phyloP scores from a whole-genome alignment of 1,284 basidiomycete genomes.

The Pyrrhoderma noxium region DNA sequence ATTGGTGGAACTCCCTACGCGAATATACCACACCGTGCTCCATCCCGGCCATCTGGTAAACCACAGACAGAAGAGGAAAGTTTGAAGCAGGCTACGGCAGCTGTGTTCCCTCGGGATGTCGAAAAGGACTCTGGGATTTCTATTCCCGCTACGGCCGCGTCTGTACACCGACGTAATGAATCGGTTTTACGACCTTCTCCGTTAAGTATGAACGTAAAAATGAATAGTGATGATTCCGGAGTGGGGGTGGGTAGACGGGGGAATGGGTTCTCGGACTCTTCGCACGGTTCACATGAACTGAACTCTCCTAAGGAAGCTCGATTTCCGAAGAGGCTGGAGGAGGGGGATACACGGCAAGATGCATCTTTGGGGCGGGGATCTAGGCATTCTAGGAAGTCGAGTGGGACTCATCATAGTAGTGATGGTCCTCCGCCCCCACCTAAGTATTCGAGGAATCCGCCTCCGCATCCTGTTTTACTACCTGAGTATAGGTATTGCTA shows the following conservation, averaged over 20 bases:
- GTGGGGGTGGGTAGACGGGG: too few relatives aligned
- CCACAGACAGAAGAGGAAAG: background rate
- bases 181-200: background rate
- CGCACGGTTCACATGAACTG: too few relatives aligned
- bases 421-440: slow-evolving; percentile 4
- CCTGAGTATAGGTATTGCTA: slow-evolving; percentile 55
- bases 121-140: slow-evolving; percentile 5
- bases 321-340: too few relatives aligned
- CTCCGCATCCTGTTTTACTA: slow-evolving; percentile 40
- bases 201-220: background rate
- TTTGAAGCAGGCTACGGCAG: background rate
- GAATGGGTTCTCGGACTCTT: too few relatives aligned
- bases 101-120: slow-evolving; percentile 3
- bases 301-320: too few relatives aligned
- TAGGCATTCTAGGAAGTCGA: too few relatives aligned
- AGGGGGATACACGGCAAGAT: too few relatives aligned
- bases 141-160: background rate
- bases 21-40: slow-evolving; percentile 22
- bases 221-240: too few relatives aligned
- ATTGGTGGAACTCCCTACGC: slow-evolving; percentile 39
- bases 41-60: too few relatives aligned
- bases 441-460: slow-evolving; percentile 31
- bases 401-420: too few relatives aligned
- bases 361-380: too few relatives aligned
- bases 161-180: background rate